Evolutionary conservation across 75 land plant genomes (phyloP), one percentile per base, ranked within the genome.

Genomic region (Selaginella tamariscina): DNA sequence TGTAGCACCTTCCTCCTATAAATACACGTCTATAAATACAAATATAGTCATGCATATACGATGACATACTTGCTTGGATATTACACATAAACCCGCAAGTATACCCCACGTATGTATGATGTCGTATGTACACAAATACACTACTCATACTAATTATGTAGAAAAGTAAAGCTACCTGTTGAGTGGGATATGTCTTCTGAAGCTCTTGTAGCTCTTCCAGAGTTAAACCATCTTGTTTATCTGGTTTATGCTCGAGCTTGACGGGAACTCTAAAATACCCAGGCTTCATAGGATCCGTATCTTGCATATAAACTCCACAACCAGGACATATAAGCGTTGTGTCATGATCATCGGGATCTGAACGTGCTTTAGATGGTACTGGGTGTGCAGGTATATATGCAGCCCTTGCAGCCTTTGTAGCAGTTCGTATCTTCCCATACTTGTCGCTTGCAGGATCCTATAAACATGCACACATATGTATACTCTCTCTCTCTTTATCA

Each of bases 221-320:
- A 49, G 1, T 20, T 54, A 56, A 24, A 64, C 21, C 26, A 32
- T 0, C 70, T 64, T 68, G 32, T 20, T 18, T 32, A 59, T 60
- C 8, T 65, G 56, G 31, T 71, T 65, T n/a, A n/a, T n/a, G n/a
- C 22, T 23, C 28, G n/a, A 28, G 22, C 21, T 33, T 21, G 0
- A 66, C 33, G 29, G 77, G 73, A 31, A 68, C 70, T 64, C 74
- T 76, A 73, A 76, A 89, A 70, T 49, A 93, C 1, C 98, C 98
- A 23, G 96, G 96, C 1, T 75, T 63, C 23, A 83, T 74, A 0
- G 88, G 88, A 72, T 89, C 72, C 55, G 71, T 44, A 70, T 89
- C 86, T 72, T 93, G 98, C 98, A 93, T 93, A 68, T 79, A 83
- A 24, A 93, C 79, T 0, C 98, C 98, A 70, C 98, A 93, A 27